Base-by-base conservation (phyloP, 306 rosid genomes). In the Crotalaria pallida region DNA sequence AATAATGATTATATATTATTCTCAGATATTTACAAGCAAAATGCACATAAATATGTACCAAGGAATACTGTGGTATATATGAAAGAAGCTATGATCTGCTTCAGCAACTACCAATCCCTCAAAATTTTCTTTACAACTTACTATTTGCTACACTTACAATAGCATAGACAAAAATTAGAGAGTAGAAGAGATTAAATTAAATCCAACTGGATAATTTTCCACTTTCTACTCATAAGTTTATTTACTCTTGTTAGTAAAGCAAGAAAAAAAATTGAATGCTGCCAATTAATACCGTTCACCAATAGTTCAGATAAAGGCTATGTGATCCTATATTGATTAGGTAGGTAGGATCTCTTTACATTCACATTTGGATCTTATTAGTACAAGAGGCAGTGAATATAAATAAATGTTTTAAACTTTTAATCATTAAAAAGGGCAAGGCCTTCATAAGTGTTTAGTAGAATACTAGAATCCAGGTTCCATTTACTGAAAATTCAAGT, bases 341-440 rank as follows among this genome's bases (percentile, higher is more conserved):
- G 89, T 77, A 64, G 84, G 89, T 79, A 65, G 80, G 82, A 83
- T 81, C 24, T 66, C 10, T 11, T 76, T 76, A 61, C 50, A 74
- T 58, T 47, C 62, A 24, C 43, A 50, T 26, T 11, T 27, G 38
- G 51, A 59, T 55, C 75, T 62, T 68, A 55, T 29, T 50, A 33
- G 53, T 52, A 59, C 5, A 31, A n/a, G 50, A 26, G 57, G 72
- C 19, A 36, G 60, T 45, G 70, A 58, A 71, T 71, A 71, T 59
- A 76, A 53, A 52, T 26, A 75, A 52, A 34, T 11, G 18, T 24
- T 36, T 26, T 18, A 15, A 68, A 68, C 27, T 24, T 36, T 26
- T 18, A 15, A 68, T 73, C 27, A 71, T 24, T 74, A 36, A 67
- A 31, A 72, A 81, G 52, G 85, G 75, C 77, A 85, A 76, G 65